phyloP scores from a whole-genome alignment of 2,329 filamentous ascomycete genomes.

The Sphaerulina populicola region DNA sequence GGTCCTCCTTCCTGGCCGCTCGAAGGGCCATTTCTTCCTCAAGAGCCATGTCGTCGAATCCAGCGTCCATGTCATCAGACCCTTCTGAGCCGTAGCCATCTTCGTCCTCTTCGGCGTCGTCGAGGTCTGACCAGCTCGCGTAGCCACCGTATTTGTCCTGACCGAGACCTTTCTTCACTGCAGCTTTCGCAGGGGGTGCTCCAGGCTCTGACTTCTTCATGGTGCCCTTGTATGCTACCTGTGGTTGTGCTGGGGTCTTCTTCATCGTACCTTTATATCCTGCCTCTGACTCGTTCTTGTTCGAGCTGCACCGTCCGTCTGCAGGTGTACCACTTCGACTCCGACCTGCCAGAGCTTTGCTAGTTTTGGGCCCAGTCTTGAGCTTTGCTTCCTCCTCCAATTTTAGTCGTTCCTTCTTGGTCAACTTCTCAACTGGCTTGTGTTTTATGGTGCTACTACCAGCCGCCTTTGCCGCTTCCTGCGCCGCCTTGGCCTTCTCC shows the following conservation, averaged over 20 bases:
- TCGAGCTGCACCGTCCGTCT: constrained; percentile 15
- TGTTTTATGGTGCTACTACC: constrained; percentile 63
- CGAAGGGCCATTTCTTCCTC: constrained; percentile 59
- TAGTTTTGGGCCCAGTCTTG: constrained; percentile 35
- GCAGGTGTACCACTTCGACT: constrained; percentile 25
- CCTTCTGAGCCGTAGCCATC: constrained; percentile 73
- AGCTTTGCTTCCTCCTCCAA: constrained; percentile 35
- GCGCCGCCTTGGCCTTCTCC: constrained; percentile 60
- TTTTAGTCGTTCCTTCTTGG: constrained; percentile 47
- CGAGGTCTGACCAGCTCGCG: constrained; percentile 34
- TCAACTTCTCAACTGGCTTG: constrained; percentile 60
- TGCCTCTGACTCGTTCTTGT: constrained; percentile 28
- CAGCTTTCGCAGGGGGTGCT: constrained; percentile 33
- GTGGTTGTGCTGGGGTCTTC: constrained; percentile 17
- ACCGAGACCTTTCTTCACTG: constrained; percentile 29
- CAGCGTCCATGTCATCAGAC: constrained; percentile 55
- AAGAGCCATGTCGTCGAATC: constrained; percentile 62
- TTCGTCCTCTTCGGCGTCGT: constrained; percentile 49
- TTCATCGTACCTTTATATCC: constrained; percentile 40
- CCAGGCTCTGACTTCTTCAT: constrained; percentile 37
- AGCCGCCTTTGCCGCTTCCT: constrained; percentile 51
- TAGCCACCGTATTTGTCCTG: constrained; percentile 35
- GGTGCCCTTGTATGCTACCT: constrained; percentile 39
- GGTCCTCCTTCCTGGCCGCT: constrained; percentile 59
- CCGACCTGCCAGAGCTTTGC: constrained; percentile 24